Conservation (phyloP, 2,329 filamentous ascomycete species). For the Aspergillus amoenus region DNA sequence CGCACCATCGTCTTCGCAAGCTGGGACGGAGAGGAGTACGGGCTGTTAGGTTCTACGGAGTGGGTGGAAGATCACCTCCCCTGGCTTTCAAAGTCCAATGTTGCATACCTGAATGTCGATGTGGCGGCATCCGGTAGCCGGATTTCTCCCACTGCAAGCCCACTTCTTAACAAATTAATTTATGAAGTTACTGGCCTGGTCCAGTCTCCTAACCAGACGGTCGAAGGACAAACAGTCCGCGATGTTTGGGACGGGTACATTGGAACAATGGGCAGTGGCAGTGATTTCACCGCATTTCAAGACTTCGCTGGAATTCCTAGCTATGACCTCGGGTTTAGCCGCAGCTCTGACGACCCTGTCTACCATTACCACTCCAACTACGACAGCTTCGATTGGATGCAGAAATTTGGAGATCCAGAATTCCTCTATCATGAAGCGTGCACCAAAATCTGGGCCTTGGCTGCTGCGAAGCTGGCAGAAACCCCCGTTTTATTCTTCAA, state of each 20-base stretch:
- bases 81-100: conserved; percentile 70
- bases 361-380: conserved; percentile 85
- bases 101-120: conserved; percentile 87
- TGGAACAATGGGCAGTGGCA: conserved; percentile 68
- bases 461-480: conserved; percentile 62
- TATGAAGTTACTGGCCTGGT: conserved; percentile 65
- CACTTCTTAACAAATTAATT: conserved; percentile 72
- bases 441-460: conserved; percentile 64
- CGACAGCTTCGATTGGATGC: conserved; percentile 83
- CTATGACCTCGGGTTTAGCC: conserved; percentile 62
- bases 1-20: conserved; percentile 90
- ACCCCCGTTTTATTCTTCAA: conserved; percentile 63
- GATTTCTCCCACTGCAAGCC: conserved; percentile 68
- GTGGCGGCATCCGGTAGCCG: conserved; percentile 65
- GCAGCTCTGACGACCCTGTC: conserved; percentile 44
- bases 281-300: conserved; percentile 74
- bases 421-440: conserved; percentile 63
- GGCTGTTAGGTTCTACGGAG: conserved; percentile 80
- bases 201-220: conserved; percentile 71
- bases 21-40: conserved; percentile 84
- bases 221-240: conserved; percentile 65
- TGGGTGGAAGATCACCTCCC: conserved; percentile 90
- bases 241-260: conserved; percentile 67
- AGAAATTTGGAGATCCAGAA: conserved; percentile 66
- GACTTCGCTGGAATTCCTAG: conserved; percentile 68